phyloP scores from a whole-genome alignment of 1,284 basidiomycete species.

The Trametes polyzona region DNA sequence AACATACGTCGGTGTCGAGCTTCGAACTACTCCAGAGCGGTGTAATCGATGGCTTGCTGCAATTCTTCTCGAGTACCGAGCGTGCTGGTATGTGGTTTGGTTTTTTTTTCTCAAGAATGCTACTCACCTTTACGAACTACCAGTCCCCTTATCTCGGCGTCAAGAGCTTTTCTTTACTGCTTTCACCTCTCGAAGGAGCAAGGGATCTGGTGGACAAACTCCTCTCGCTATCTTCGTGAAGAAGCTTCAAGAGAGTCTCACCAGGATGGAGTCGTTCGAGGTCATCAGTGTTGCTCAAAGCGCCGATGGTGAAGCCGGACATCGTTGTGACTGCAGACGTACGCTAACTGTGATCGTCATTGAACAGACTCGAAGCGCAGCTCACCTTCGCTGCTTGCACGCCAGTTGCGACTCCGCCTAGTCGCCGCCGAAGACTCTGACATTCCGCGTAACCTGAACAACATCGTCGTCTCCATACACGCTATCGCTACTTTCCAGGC shows the following conservation, averaged over 20 bases:
- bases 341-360: neutral
- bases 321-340: neutral
- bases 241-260: slow-evolving; percentile 92
- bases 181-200: slow-evolving; percentile 62
- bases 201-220: slow-evolving; percentile 50
- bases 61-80: slow-evolving; percentile 76
- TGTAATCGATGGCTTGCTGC: slow-evolving; percentile 85
- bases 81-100: slow-evolving; percentile 52
- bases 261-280: slow-evolving; percentile 92
- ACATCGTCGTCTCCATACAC: slow-evolving; percentile 94
- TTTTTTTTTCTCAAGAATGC: slow-evolving; percentile 1
- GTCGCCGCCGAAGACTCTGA: slow-evolving; percentile 87
- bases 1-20: slow-evolving; percentile 84
- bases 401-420: slow-evolving; percentile 87
- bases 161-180: slow-evolving; percentile 78
- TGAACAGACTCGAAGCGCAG: slow-evolving; percentile 79
- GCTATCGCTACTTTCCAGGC: slow-evolving; percentile 97
- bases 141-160: slow-evolving; percentile 62
- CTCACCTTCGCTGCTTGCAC: slow-evolving; percentile 84
- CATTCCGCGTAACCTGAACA: slow-evolving; percentile 82
- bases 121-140: neutral
- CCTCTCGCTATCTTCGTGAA: slow-evolving; percentile 87
- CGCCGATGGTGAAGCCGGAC: slow-evolving; percentile 61
- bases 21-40: slow-evolving; percentile 96
- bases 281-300: slow-evolving; percentile 85